These are phyloP conservation scores for Amanita rubescens DNA, from an alignment of 768 basidiomycete species.

Conservation along the genomic window DNA sequence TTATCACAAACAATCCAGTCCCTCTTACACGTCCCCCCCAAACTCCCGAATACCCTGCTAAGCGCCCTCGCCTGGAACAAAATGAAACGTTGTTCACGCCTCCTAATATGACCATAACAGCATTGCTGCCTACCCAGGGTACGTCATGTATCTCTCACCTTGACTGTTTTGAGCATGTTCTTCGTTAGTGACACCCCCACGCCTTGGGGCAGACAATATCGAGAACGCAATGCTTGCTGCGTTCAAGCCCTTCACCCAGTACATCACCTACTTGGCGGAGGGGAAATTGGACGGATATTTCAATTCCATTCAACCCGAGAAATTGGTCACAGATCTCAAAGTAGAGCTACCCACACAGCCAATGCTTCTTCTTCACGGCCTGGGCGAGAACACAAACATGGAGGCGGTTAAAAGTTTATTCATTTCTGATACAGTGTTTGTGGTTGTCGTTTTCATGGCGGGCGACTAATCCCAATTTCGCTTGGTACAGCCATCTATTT, in stretches of 20 bases:
- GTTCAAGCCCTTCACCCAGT: conserved; percentile 6
- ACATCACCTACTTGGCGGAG: conserved; percentile 8
- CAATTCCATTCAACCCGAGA: conserved; percentile 1
- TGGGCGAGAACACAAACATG: conserved; percentile 2
- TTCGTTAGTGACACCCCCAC: no score
- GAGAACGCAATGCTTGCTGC: conserved; percentile 1
- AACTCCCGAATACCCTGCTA: conserved; percentile 1
- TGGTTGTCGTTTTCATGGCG: neutral
- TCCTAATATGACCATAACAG: neutral
- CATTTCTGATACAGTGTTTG: conserved; percentile 6
- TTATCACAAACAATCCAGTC: neutral
- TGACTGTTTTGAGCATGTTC: no score
- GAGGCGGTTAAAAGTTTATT: conserved; percentile 5
- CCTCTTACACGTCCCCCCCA: neutral
- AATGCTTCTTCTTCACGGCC: conserved; percentile 8
- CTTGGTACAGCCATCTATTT: conserved; percentile 6
- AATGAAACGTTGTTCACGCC: neutral
- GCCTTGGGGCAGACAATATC: neutral
- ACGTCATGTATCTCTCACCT: neutral
- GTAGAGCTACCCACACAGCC: conserved; percentile 2
- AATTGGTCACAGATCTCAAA: neutral
- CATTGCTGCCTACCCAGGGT: neutral
- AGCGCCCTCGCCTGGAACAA: conserved; percentile 4
- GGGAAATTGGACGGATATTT: conserved; percentile 4
- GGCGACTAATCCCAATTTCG: conserved; percentile 4